Conservation (phyloP, 106 monocot species). For the Dendrobium nobile region DNA sequence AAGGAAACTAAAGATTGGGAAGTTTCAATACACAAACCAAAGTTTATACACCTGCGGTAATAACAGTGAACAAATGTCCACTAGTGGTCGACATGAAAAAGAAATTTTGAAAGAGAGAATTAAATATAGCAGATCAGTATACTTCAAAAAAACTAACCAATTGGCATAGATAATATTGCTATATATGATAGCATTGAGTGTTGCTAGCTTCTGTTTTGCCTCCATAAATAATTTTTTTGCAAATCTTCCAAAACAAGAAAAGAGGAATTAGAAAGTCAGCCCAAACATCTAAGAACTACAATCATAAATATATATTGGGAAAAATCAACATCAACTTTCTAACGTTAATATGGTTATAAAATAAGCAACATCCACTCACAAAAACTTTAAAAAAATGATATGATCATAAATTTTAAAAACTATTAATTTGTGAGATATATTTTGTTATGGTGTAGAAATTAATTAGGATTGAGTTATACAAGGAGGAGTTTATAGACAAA, state of each 20-base stretch:
- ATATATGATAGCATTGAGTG: constrained; percentile 78
- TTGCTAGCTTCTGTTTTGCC: constrained; percentile 65
- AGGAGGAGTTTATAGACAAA: too few species aligned
- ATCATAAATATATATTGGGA: neutral
- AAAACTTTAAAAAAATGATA: neutral
- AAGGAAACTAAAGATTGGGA: neutral
- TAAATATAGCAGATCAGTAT: neutral
- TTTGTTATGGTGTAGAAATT: too few species aligned
- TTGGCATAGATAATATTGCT: constrained; percentile 97
- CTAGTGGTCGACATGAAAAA: neutral
- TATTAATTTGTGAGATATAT: too few species aligned
- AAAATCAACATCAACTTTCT: neutral
- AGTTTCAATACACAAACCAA: neutral
- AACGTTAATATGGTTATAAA: neutral
- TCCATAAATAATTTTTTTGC: constrained; percentile 81
- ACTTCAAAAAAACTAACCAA: constrained; percentile 53
- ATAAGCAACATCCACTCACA: neutral
- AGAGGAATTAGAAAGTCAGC: constrained; percentile 17
- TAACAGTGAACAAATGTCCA: neutral
- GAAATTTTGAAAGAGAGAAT: neutral
- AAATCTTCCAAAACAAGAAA: constrained; percentile 60
- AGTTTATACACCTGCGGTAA: neutral
- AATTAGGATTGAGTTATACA: too few species aligned
- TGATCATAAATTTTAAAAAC: too few species aligned
- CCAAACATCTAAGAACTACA: neutral